Evolutionary conservation across 164 flowering plant genomes (phyloP), one percentile per base, ranked within the genome.

Genomic region (Annona squamosa): DNA sequence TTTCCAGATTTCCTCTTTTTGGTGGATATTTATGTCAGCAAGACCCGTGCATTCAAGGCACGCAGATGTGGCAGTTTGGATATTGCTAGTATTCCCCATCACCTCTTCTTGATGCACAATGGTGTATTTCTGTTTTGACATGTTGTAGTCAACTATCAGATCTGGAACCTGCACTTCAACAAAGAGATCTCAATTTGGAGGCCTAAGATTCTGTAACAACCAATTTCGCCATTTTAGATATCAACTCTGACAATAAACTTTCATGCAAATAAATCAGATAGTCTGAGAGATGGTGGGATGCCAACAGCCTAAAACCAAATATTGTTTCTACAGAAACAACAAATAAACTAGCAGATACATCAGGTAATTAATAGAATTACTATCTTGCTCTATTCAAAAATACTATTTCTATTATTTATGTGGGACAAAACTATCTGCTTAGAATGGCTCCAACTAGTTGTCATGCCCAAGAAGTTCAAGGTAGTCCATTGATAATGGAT

Each of bases 41-140:
- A 61, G 48, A 41, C 75, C 72, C 12, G 65, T 18, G 46, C 43
- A 68, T 72, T 47, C 45, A 61, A 18, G 4, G 77, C 77, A 64
- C 56, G 37, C 12, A 77, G 66, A 62, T 10, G 75, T 73, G 76
- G 37, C 37, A 47, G 75, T 73, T 66, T 52, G 47, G 43, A 45
- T 64, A 63, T 44, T 68, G 26, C 75, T 37, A 42, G 82, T 65
- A 71, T 78, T 77, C 68, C 82, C 82, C 44, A 72, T 45, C 4
- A 91, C 90, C 73, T 84, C 89, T 65, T 95, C 99, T 81, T 92
- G 95, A 48, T 87, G 90, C 71, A 91, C 83, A 61, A 89, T 71
- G 47, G 86, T 86, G 82, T 86, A 88, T 47, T 73, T 80, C 67
- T 67, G 76, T 72, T 77, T 75, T 44, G 86, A 83, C 94, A 92